These are phyloP conservation scores for Marchantia paleacea DNA, from an alignment of 225 moss, liverwort and hornwort species.

Conservation along the genomic window DNA sequence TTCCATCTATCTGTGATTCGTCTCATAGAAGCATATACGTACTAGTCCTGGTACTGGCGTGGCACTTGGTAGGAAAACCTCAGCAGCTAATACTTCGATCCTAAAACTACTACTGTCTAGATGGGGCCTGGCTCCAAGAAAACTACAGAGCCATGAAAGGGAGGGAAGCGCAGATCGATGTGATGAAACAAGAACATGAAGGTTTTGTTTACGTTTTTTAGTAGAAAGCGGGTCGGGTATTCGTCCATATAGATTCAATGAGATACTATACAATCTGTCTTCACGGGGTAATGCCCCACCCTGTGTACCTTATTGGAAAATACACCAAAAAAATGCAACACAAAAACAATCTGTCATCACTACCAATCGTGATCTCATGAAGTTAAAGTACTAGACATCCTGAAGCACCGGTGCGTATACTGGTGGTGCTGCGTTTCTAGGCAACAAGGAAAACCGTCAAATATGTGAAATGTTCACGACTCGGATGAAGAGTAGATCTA, in stretches of 20 bases:
- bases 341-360: conserved; percentile 23
- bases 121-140: neutral
- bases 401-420: conserved; percentile 4
- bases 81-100: neutral
- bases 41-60: neutral
- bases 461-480: conserved; percentile 1
- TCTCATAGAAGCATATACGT: conserved; percentile 2
- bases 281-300: conserved; percentile 27
- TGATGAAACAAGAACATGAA: conserved; percentile 22
- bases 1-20: neutral
- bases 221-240: conserved; percentile 16
- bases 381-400: conserved; percentile 15
- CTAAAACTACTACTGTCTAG: conserved; percentile 6
- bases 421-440: conserved; percentile 5
- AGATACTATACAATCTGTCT: conserved; percentile 40
- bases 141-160: neutral
- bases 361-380: conserved; percentile 16
- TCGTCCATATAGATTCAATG: conserved; percentile 34
- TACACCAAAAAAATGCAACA: conserved; percentile 27
- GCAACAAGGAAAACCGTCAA: conserved; percentile 26
- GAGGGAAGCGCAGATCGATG: conserved; percentile 6
- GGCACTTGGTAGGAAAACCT: conserved; percentile 5
- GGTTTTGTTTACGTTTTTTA: conserved; percentile 15
- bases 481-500: conserved; percentile 19
- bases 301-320: conserved; percentile 28